A percentile compares a stretch with the other conserved stretches of the same genome.
Conservation (phyloP, 1,284 basidiomycete species). For the Fomitopsis schrenkii region DNA sequence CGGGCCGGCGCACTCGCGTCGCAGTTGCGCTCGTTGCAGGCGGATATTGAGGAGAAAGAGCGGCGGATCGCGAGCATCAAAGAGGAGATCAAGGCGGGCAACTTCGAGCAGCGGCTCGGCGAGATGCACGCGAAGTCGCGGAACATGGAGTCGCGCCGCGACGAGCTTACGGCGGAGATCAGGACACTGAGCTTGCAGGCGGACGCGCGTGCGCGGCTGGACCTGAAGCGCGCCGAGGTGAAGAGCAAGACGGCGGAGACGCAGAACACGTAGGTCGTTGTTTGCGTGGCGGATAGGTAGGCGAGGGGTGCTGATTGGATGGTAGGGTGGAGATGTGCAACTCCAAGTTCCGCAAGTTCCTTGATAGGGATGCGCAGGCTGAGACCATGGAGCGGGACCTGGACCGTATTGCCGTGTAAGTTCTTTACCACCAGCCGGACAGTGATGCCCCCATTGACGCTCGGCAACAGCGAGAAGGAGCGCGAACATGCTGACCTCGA, state of each 20-base stretch:
- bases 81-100: slow-evolving; percentile 52
- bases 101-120: slow-evolving; percentile 69
- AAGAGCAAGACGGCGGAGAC: slow-evolving; percentile 64
- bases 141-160: slow-evolving; percentile 67
- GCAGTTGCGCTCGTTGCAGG: slow-evolving; percentile 32
- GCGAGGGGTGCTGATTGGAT: background rate
- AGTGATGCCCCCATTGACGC: background rate
- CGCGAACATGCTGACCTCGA: slow-evolving; percentile 57
- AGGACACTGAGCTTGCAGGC: slow-evolving; percentile 76
- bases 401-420: slow-evolving; percentile 55
- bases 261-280: slow-evolving; percentile 55
- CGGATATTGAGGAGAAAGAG: slow-evolving; percentile 61
- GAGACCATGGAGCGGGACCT: slow-evolving; percentile 74
- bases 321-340: slow-evolving; percentile 59
- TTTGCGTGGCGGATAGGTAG: background rate
- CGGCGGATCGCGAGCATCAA: slow-evolving; percentile 54
- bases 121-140: slow-evolving; percentile 55
- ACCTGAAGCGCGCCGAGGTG: slow-evolving; percentile 70
- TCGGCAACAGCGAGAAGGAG: slow-evolving; percentile 57
- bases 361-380: slow-evolving; percentile 52
- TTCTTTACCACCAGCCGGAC: slow-evolving; percentile 3
- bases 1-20: slow-evolving; percentile 19
- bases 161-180: slow-evolving; percentile 72
- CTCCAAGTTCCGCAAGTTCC: slow-evolving; percentile 59
- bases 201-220: slow-evolving; percentile 78